A percentile compares a stretch with the other conserved stretches of the same genome.
phyloP scores from a whole-genome alignment of 768 basidiomycete species.

The Russula emetica region DNA sequence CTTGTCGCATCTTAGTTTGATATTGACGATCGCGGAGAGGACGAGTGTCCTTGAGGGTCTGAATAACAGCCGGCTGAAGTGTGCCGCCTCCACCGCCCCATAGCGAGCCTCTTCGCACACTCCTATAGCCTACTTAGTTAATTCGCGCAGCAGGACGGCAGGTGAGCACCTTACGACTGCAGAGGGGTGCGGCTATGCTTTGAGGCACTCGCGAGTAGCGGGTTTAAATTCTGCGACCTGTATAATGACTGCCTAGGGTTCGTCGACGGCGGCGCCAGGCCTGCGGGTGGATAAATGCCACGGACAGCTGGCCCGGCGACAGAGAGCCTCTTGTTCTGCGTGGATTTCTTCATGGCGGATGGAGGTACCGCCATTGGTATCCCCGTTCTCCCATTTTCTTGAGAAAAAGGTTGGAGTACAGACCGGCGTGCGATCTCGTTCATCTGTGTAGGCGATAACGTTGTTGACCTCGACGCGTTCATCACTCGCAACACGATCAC shows the following conservation, averaged over 20 bases:
- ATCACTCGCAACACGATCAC: conserved; percentile 13
- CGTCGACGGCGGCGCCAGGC: conserved; percentile 34
- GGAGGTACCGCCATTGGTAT: conserved; percentile 57
- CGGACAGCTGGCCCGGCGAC: conserved; percentile 72
- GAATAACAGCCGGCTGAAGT: conserved; percentile 49
- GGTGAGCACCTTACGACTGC: conserved; percentile 48
- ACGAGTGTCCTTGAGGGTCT: conserved; percentile 65
- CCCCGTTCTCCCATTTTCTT: conserved; percentile 49
- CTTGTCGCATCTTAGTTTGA: conserved; percentile 70
- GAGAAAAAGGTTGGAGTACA: background rate
- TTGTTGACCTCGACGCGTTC: conserved; percentile 6
- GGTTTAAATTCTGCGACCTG: conserved; percentile 64
- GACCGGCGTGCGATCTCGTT: conserved; percentile 11
- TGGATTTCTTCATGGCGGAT: conserved; percentile 67
- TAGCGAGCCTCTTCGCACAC: conserved; percentile 69
- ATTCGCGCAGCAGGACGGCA: conserved; percentile 6
- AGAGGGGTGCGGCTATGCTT: conserved; percentile 75
- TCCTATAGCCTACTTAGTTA: conserved; percentile 39
- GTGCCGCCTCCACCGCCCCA: conserved; percentile 55
- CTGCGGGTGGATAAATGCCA: conserved; percentile 43
- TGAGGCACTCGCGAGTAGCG: conserved; percentile 62
- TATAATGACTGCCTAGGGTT: conserved; percentile 67
- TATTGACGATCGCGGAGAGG: conserved; percentile 73
- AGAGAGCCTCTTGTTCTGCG: conserved; percentile 57
- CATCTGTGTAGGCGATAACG: conserved; percentile 9